These are phyloP conservation scores for Xerocomus amazonicus DNA, from an alignment of 1,284 basidiomycete genomes.

Conservation along the genomic window DNA sequence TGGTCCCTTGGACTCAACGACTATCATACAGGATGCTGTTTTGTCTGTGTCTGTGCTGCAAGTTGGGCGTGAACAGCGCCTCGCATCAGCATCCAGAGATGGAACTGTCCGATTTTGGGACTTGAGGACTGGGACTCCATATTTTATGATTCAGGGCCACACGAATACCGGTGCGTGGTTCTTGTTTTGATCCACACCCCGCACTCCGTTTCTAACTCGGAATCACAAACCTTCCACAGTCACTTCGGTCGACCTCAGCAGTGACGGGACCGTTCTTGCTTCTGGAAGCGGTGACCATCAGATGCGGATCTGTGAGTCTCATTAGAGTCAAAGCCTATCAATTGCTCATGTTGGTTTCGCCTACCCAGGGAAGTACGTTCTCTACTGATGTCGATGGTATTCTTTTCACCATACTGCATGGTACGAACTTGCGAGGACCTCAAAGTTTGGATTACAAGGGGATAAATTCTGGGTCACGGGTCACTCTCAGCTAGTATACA, in stretches of 20 bases:
- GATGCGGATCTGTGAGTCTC: conserved; percentile 65
- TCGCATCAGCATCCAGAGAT: conserved; percentile 34
- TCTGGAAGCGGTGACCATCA: conserved; percentile 89
- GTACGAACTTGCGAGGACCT: conserved; percentile 2
- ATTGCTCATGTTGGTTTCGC: conserved; percentile 10
- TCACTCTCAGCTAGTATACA: conserved; percentile 4
- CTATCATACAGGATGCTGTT: conserved; percentile 26
- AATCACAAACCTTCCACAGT: conserved; percentile 42
- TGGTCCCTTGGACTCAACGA: background rate
- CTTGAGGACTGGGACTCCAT: conserved; percentile 28
- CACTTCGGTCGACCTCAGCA: conserved; percentile 83
- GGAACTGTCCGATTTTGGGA: conserved; percentile 35
- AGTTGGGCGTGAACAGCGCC: conserved; percentile 33
- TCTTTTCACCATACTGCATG: background rate
- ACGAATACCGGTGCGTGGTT: conserved; percentile 34
- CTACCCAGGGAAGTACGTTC: conserved; percentile 28
- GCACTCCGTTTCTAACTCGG: conserved; percentile 9
- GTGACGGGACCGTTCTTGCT: conserved; percentile 70
- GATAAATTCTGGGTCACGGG: conserved; percentile 1
- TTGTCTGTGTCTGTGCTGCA: conserved; percentile 32
- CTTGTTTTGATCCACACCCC: conserved; percentile 18
- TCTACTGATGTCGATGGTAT: conserved; percentile 21
- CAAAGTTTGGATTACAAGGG: conserved; percentile 7
- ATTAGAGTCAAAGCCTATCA: conserved; percentile 21
- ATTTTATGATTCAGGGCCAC: conserved; percentile 36